Evolutionary conservation across 345 rosid genomes (phyloP).

Genomic region (Pistacia atlantica): DNA sequence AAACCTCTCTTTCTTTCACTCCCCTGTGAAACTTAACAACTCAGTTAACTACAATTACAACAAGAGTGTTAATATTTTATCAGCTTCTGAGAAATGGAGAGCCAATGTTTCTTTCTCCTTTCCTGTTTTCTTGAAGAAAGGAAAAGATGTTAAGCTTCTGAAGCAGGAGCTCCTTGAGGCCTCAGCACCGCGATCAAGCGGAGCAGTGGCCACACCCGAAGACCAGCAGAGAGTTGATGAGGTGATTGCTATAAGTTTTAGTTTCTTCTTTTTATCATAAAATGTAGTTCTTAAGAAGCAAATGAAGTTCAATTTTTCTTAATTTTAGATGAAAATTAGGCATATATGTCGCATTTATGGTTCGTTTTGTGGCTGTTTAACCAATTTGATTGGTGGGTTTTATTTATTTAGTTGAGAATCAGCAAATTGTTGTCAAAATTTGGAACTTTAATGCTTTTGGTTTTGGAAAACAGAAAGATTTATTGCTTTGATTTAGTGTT

Average conservation of each 20-base stretch:
- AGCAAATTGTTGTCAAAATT: too few species aligned
- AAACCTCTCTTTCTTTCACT: constrained; percentile 19
- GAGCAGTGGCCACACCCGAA: constrained; percentile 77
- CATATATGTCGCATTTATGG: too few species aligned
- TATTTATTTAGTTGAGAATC: too few species aligned
- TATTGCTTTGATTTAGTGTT: too few species aligned
- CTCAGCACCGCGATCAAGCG: constrained; percentile 71
- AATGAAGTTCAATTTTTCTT: too few species aligned
- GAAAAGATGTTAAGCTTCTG: constrained; percentile 55
- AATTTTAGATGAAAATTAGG: too few species aligned
- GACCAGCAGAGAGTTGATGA: constrained; percentile 75
- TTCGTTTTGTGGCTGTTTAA: too few species aligned
- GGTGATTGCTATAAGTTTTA: constrained; percentile 30
- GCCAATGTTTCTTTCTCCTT: constrained; percentile 64
- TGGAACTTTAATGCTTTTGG: too few species aligned
- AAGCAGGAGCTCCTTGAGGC: constrained; percentile 78
- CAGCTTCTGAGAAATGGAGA: constrained; percentile 41
- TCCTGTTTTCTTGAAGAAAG: constrained; percentile 71
- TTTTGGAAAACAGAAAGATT: too few species aligned
- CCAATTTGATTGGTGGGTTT: too few species aligned
- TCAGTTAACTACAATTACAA: constrained; percentile 18
- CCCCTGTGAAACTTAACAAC: constrained; percentile 27
- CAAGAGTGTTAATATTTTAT: not conserved
- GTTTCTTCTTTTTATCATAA: too few species aligned
- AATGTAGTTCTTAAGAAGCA: not conserved